Conservation (phyloP, 345 rosid species). For the Eucalyptus tenuipes region DNA sequence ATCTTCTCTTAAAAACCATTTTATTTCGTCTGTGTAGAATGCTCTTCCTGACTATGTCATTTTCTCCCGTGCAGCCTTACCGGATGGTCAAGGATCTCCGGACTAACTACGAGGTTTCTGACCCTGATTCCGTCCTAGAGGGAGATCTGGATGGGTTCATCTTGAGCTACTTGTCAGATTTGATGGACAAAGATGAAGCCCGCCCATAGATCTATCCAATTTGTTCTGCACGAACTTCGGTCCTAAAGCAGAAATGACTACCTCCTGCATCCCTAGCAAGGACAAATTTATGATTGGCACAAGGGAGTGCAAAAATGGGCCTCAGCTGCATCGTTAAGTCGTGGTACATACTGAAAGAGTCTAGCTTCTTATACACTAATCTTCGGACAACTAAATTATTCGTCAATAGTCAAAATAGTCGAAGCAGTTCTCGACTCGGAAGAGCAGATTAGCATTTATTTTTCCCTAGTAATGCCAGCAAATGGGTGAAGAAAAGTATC, state of each 20-base stretch:
- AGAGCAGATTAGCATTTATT: background rate
- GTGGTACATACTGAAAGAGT: background rate
- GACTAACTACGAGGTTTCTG: slow-evolving; percentile 79
- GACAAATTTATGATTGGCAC: background rate
- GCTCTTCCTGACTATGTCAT: background rate
- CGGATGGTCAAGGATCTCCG: slow-evolving; percentile 92
- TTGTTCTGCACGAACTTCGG: background rate
- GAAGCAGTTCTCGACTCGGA: background rate
- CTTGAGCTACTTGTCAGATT: slow-evolving; percentile 69
- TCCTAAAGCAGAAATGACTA: background rate
- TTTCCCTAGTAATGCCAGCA: background rate
- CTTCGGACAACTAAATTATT: background rate
- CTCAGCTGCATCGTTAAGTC: background rate
- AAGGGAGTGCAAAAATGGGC: background rate
- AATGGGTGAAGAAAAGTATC: background rate
- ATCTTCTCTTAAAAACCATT: background rate
- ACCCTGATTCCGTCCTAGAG: slow-evolving; percentile 84
- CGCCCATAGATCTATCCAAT: background rate
- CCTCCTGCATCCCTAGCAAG: background rate
- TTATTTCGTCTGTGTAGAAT: background rate
- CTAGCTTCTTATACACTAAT: background rate
- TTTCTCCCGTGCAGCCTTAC: slow-evolving; percentile 48
- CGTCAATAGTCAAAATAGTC: background rate
- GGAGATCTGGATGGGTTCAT: slow-evolving; percentile 86
- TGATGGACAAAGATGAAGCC: slow-evolving; percentile 44